Evolutionary conservation across 2,329 filamentous ascomycete species (phyloP), one percentile per base, ranked within the genome.

Genomic region (Diplodia scrobiculata): DNA sequence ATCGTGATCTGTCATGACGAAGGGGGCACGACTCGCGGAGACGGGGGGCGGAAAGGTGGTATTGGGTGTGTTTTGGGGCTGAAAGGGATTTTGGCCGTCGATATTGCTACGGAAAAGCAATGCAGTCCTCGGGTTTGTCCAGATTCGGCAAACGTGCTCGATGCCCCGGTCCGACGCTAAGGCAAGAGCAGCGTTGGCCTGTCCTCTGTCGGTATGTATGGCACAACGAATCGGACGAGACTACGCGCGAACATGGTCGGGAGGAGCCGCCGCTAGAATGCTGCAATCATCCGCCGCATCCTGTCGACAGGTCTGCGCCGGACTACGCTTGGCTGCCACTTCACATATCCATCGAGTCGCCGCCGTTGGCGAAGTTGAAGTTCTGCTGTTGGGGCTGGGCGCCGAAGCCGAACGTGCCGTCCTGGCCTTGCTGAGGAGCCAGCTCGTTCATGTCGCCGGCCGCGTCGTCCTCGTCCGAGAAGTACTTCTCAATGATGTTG

Each of bases 401-500:
- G 74, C 90, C 89, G 79, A 98, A 90, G 74, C 93, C 87, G 79
- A 94, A 95, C 66, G 88, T 88, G 67, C 89, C 89, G 73, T 89
- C 87, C 76, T 92, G 89, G 70, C 85, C 87, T 71, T 87, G 84
- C 73, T 87, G 85, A 68, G 91, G 87, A 68, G 86, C 89, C 79
- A 92, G 86, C 74, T 96, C 91, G 69, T 92, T 91, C 72, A 92
- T 92, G 70, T 93, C 92, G 69, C 79, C 84, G 54, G 81, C 87
- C 69, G 85, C 86, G 76, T 96, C 95, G 66, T 98, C 95, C 72
- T 99, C 95, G 75, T 99, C 95, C 0, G 93, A 97, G 84, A 99
- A 99, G 86, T 99, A 99, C 84, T 97, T 97, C 86, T 99, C 95
- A 72, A 99, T 99, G 81, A 99, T 99, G 86, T 96, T 98, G 86